These are phyloP conservation scores for Hordeum marinum DNA, from an alignment of 176 grass and related monocot genomes.

Conservation along the genomic window DNA sequence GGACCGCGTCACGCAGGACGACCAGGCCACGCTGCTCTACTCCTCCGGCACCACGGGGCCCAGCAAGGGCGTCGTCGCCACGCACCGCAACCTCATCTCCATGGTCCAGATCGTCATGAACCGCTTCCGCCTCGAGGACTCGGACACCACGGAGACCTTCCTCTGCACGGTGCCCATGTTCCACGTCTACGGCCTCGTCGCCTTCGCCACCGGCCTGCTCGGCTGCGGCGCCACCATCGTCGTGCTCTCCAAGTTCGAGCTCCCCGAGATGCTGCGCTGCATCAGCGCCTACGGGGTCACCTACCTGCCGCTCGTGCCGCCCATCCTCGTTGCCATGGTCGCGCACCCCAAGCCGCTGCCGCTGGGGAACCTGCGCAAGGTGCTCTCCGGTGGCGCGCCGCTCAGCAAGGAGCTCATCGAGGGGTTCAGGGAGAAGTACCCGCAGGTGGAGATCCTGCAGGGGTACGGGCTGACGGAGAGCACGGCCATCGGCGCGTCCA, in stretches of 20 bases:
- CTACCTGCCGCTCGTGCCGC: conserved; percentile 89
- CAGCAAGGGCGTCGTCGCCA: conserved; percentile 93
- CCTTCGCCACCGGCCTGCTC: conserved; percentile 86
- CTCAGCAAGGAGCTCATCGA: conserved; percentile 82
- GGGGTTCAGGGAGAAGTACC: conserved; percentile 87
- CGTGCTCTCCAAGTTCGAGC: conserved; percentile 85
- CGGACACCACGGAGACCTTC: conserved; percentile 48
- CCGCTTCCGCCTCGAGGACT: conserved; percentile 72
- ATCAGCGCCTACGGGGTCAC: conserved; percentile 67
- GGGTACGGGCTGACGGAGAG: conserved; percentile 94
- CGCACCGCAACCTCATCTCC: conserved; percentile 82
- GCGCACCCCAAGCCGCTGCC: conserved; percentile 50
- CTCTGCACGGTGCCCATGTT: conserved; percentile 98
- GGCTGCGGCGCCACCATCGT: conserved; percentile 87
- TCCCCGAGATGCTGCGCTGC: conserved; percentile 70
- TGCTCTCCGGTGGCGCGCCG: conserved; percentile 79
- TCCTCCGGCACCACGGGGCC: conserved; percentile 90
- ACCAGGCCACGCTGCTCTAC: conserved; percentile 89
- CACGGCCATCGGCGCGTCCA: conserved; percentile 89
- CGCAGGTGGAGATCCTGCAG: conserved; percentile 77
- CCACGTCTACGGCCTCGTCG: conserved; percentile 90
- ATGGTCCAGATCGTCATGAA: conserved; percentile 92
- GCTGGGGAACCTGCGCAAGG: conserved; percentile 48
- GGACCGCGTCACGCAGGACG: conserved; percentile 64
- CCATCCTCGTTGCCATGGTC: conserved; percentile 85